These are phyloP conservation scores for Tubosaeta brunneosetosa DNA, from an alignment of 768 basidiomycete genomes.

Conservation along the genomic window DNA sequence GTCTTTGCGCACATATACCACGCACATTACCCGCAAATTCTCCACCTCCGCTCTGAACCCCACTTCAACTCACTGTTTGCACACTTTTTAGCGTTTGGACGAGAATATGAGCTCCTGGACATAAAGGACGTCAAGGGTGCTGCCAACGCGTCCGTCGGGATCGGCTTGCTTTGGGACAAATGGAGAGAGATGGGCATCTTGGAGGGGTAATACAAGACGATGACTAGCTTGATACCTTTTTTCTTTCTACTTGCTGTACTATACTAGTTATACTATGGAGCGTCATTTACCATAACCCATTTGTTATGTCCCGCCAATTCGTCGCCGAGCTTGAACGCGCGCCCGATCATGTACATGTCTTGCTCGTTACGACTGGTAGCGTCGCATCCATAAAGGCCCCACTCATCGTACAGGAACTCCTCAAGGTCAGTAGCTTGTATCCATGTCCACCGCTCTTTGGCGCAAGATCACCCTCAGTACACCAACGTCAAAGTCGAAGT, in stretches of 20 bases:
- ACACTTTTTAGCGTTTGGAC: slow-evolving; percentile 94
- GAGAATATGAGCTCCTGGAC: slow-evolving; percentile 88
- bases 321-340: slow-evolving; percentile 26
- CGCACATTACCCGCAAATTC: slow-evolving; percentile 85
- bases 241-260: slow-evolving; percentile 12
- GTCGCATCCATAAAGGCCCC: slow-evolving; percentile 94
- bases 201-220: slow-evolving; percentile 31
- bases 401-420: slow-evolving; percentile 75
- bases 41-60: slow-evolving; percentile 89
- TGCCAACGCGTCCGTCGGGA: slow-evolving; percentile 55
- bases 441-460: background rate
- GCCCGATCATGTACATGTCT: slow-evolving; percentile 46
- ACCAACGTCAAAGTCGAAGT: slow-evolving; percentile 74
- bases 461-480: slow-evolving; percentile 45
- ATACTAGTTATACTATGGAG: slow-evolving; percentile 3
- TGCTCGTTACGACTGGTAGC: slow-evolving; percentile 89
- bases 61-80: slow-evolving; percentile 98
- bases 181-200: slow-evolving; percentile 86
- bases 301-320: slow-evolving; percentile 18
- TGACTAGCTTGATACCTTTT: background rate
- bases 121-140: slow-evolving; percentile 81
- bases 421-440: slow-evolving; percentile 48
- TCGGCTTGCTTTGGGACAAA: slow-evolving; percentile 79
- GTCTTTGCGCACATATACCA: slow-evolving; percentile 98
- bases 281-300: background rate